These are phyloP conservation scores for Rhazya stricta DNA, from an alignment of 257 asterid genomes.

Conservation along the genomic window DNA sequence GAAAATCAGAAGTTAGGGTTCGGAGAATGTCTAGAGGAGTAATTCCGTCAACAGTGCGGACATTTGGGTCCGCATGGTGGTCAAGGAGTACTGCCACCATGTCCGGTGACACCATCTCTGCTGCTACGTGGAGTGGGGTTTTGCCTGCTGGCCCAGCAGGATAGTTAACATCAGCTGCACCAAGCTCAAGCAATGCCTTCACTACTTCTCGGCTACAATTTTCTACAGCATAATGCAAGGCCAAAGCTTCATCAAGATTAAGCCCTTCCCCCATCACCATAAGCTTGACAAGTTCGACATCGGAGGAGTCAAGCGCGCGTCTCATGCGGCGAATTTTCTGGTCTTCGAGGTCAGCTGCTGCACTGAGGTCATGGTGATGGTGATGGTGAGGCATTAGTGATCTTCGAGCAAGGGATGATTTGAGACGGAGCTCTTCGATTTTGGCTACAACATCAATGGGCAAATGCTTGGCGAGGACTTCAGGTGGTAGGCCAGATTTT, in stretches of 20 bases:
- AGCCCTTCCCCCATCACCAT: slow-evolving; percentile 99
- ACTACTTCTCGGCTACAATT: slow-evolving; percentile 86
- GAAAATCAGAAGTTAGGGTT: slow-evolving; percentile 90
- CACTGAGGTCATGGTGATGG: slow-evolving; percentile 32
- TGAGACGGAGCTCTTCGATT: slow-evolving; percentile 87
- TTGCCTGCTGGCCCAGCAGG: slow-evolving; percentile 89
- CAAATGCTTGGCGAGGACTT: slow-evolving; percentile 72
- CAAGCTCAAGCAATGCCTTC: slow-evolving; percentile 80
- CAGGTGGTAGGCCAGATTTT: slow-evolving; percentile 90
- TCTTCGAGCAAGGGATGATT: slow-evolving; percentile 61
- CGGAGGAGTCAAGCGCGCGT: slow-evolving; percentile 88
- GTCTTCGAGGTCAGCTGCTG: slow-evolving; percentile 73
- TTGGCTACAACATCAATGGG: slow-evolving; percentile 83
- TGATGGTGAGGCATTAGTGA: slow-evolving; percentile 53
- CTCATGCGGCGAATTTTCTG: slow-evolving; percentile 85
- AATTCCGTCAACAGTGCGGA: slow-evolving; percentile 67
- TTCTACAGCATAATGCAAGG: slow-evolving; percentile 81
- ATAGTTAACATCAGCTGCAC: slow-evolving; percentile 89
- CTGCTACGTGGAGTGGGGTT: slow-evolving; percentile 78
- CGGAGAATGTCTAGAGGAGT: slow-evolving; percentile 79
- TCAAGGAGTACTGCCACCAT: slow-evolving; percentile 93
- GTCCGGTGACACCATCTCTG: slow-evolving; percentile 97
- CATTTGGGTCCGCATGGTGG: slow-evolving; percentile 94
- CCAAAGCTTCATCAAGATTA: slow-evolving; percentile 75
- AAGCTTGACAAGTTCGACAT: slow-evolving; percentile 90